A percentile compares a stretch with the other conserved stretches of the same genome.
These are phyloP conservation scores for Phytophthora colocasiae DNA, from an alignment of 352 stramenopile species.

Conservation along the genomic window DNA sequence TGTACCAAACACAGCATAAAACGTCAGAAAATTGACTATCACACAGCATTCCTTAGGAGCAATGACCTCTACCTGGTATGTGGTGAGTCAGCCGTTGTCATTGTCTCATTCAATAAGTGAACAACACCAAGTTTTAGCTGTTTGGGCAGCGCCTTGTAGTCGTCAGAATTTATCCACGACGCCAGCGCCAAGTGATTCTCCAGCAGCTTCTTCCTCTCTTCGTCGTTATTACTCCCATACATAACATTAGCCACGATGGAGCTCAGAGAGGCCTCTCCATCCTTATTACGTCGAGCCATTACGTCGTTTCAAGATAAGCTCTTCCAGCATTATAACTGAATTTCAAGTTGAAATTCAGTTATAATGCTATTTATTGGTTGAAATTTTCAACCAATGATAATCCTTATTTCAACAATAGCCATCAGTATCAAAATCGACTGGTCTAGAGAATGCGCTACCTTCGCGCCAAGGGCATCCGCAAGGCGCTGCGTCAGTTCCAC, in stretches of 20 bases:
- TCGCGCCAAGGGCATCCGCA: conserved; percentile 87
- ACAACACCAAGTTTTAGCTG: conserved; percentile 42
- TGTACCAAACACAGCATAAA: conserved; percentile 1
- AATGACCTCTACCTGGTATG: conserved; percentile 34
- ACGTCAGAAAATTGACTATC: background rate
- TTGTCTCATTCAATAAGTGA: conserved; percentile 34
- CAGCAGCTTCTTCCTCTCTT: conserved; percentile 18
- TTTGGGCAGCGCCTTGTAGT: conserved; percentile 33
- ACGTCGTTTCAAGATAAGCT: conserved; percentile 33
- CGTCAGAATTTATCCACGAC: conserved; percentile 26
- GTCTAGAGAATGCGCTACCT: conserved; percentile 72
- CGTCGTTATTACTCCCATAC: conserved; percentile 9
- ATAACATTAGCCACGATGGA: conserved; percentile 7
- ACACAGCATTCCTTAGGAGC: background rate
- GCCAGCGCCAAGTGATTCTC: conserved; percentile 5
- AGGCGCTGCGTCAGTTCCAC: conserved; percentile 88
- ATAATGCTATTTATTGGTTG: too few relatives aligned
- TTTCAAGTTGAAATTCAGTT: too few relatives aligned
- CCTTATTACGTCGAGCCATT: conserved; percentile 10
- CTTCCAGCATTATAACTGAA: conserved; percentile 9
- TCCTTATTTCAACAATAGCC: background rate
- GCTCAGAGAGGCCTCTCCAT: conserved; percentile 2
- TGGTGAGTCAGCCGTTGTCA: conserved; percentile 42
- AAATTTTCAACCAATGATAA: conserved; percentile 18
- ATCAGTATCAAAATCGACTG: conserved; percentile 38